Percentiles rank a stretch among this genome's conserved stretches.
Conservation (phyloP, 257 asterid genomes). For the Henckelia pumila region DNA sequence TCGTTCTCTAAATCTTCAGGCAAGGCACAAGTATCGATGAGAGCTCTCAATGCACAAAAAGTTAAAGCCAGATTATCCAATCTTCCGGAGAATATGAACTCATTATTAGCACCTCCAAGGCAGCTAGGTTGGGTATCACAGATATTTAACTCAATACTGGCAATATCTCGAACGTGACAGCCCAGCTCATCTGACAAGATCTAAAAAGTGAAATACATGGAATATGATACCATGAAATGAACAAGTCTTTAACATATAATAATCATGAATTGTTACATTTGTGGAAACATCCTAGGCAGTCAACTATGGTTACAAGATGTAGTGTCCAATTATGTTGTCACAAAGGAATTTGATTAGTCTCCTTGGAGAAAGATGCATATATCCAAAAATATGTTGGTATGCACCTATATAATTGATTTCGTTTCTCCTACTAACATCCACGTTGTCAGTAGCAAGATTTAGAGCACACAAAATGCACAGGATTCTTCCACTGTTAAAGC, state of each 20-base stretch:
- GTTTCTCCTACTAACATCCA: not conserved
- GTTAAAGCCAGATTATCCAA: constrained; percentile 97
- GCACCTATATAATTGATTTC: not conserved
- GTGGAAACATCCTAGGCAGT: not conserved
- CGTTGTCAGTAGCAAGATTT: not conserved
- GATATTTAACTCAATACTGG: constrained; percentile 79
- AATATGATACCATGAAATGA: not conserved
- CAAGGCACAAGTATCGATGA: constrained; percentile 72
- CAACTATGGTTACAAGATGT: not conserved
- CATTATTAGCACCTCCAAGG: constrained; percentile 95
- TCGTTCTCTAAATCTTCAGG: constrained; percentile 71
- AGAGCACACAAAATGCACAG: not conserved
- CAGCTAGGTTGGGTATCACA: constrained; percentile 99
- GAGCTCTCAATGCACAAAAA: constrained; percentile 95
- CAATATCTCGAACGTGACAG: constrained; percentile 78
- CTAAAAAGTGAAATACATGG: constrained; percentile 42
- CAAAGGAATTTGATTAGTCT: not conserved
- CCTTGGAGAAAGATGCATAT: not conserved
- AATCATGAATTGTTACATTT: not conserved
- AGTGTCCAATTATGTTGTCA: constrained; percentile 3
- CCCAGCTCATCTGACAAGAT: constrained; percentile 86
- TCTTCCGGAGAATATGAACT: constrained; percentile 97
- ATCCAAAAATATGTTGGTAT: not conserved
- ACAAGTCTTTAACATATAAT: not conserved
- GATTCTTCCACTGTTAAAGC: not conserved